A percentile compares a stretch with the other conserved stretches of the same genome.
These are phyloP conservation scores for Triticum turgidum DNA, from an alignment of 176 grass and related monocot species.

Conservation along the genomic window DNA sequence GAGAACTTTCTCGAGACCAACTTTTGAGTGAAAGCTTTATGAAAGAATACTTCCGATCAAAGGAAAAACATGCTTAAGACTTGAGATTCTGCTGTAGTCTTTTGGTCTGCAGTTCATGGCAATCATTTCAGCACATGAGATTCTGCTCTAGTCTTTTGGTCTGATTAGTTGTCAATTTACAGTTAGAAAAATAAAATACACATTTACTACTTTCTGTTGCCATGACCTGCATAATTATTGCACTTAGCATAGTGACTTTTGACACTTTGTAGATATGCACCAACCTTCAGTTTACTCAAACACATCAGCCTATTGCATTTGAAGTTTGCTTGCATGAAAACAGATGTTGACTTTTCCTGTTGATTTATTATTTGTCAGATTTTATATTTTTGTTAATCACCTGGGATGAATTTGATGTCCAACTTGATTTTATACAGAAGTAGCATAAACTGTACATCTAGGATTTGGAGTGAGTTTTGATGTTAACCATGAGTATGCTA, in stretches of 20 bases:
- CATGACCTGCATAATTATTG: constrained; percentile 20
- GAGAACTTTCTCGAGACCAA: neutral
- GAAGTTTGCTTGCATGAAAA: neutral
- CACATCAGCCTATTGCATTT: constrained; percentile 27
- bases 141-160: constrained; percentile 5
- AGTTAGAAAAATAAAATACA: neutral
- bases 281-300: neutral
- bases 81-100: neutral
- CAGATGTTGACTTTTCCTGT: neutral
- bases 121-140: constrained; percentile 13
- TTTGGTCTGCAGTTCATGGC: neutral
- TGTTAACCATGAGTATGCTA: neutral
- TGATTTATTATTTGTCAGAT: neutral
- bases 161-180: constrained; percentile 25
- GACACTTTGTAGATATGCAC: neutral
- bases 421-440: neutral
- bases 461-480: neutral
- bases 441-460: neutral
- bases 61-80: neutral
- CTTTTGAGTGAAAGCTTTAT: neutral
- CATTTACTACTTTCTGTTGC: neutral
- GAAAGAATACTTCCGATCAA: neutral
- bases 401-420: neutral
- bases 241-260: neutral
- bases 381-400: neutral